Base-by-base conservation (phyloP, 352 stramenopile species). In the Phytopythium aichiense region DNA sequence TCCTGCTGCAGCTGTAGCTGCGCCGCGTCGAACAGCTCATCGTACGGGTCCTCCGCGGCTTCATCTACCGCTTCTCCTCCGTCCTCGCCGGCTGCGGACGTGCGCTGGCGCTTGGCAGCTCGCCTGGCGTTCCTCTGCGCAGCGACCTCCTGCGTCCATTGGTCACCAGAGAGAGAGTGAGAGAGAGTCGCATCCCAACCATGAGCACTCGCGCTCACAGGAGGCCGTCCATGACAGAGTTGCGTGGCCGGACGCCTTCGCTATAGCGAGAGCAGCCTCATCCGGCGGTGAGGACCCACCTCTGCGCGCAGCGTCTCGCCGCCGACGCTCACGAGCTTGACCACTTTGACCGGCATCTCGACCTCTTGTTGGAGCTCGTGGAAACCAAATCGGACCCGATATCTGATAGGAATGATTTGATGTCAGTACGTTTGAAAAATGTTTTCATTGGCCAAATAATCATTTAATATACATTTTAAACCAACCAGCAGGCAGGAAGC, bases 1-100 rank as follows among this genome's bases (percentile, higher is more conserved):
- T 92, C 81, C 33, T 74, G 58, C 59, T 80, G 51, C 37, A 92
- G 38, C 33, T 89, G 77, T 55, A 33, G 50, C 51, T 88, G 77
- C 33, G 80, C 81, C 58, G 79, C 77, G 18, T 77, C 60, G 51
- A 87, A 90, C 42, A 89, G 43, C 31, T 72, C 74, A 11, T 69
- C 61, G 30, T 67, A 69, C 6, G 57, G 48, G 45, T 74, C 63
- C 38, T 68, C 35, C 43, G 42, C 45, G 0, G 50, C 46, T 48
- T 38, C 58, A 28, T 61, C 50, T 11, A 11, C 50, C 28, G 51
- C 51, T 48, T 43, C 54, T 31, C 25, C 25, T 12, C 58, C 50
- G 8, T 30, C n/a, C 4, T 28, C n/a, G 30, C 18, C 40, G 40
- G 4, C 18, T 22, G 37, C 13, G 2, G 16, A 13, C 20, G 43